Base-by-base conservation (phyloP, 306 rosid species). In the Fagus crenata region DNA sequence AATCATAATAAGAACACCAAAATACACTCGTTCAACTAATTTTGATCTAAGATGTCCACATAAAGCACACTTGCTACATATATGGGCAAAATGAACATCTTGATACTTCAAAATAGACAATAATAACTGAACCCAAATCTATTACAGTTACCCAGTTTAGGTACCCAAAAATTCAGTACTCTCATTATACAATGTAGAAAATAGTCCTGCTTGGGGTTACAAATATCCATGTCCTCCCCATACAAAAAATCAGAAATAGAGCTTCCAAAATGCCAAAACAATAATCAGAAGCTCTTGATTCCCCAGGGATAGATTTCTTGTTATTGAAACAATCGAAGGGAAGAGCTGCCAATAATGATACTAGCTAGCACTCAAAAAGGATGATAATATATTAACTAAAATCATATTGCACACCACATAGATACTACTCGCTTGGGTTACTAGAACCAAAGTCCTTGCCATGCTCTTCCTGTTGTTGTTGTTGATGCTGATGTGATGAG, bases 401-500 rank as follows among this genome's bases (percentile, higher is more conserved):
- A 65, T n/a, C 32, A 65, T 65, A 65, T 39, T 7, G 14, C 51
- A 46, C 11, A 46, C 14, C 51, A 46, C 11, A 37, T 39, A 65
- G 31, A 13, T 17, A 15, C 49, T 65, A 14, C 31, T 65, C 71
- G 71, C 71, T 65, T 65, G 49, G 71, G 71, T 65, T 65, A 39
- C 71, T 39, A 39, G 71, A 65, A 41, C 69, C 53, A 5, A 49
- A 22, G 55, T 53, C 78, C 58, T 73, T 39, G 9, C 69, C 69
- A 37, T 67, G 49, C 5, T 67, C 79, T 55, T 81, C 83, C 41
- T 72, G 84, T 5, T 81, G 81, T 4, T 69, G 69, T 5, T 72
- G 82, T 22, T 22, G 28, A 9, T n/a, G 70, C 15, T 60, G 77
- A 67, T 3, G 86, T 58, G 65, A 39, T 3, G 86, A 71, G n/a